Conservation (phyloP, 164 flowering plant genomes). For the Hamamelis virginiana region DNA sequence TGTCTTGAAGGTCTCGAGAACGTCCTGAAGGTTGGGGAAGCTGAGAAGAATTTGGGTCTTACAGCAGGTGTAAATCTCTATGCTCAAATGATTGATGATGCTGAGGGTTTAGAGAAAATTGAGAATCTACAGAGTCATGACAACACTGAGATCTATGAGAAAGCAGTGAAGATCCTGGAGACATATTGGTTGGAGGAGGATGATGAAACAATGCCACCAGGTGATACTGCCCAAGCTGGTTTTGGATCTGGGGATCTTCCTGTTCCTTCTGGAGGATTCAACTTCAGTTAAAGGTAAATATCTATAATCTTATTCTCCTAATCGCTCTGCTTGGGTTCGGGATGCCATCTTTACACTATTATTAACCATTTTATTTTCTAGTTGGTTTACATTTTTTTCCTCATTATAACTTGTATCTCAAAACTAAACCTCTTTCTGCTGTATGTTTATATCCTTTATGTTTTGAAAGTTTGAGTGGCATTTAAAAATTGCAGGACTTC, state of each 20-base stretch:
- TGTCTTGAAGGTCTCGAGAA: constrained; percentile 57
- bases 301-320: background rate
- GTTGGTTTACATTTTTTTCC: too few species aligned
- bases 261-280: constrained; percentile 50
- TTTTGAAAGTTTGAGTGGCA: background rate
- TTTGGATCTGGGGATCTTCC: constrained; percentile 30
- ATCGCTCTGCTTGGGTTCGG: background rate
- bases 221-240: constrained; percentile 30
- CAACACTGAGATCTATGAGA: constrained; percentile 49
- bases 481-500: constrained; percentile 11
- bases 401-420: too few species aligned
- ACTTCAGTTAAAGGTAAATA: constrained; percentile 37
- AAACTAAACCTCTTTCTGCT: too few species aligned
- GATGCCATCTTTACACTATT: too few species aligned
- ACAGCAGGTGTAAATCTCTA: constrained; percentile 36
- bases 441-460: background rate
- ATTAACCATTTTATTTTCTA: too few species aligned
- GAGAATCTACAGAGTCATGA: constrained; percentile 51
- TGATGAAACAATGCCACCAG: constrained; percentile 41
- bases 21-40: constrained; percentile 57
- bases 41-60: constrained; percentile 39
- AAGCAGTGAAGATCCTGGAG: constrained; percentile 48
- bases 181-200: constrained; percentile 52
- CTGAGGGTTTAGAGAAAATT: constrained; percentile 55
- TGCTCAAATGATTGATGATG: constrained; percentile 52